Evolutionary conservation across 2,329 filamentous ascomycete species (phyloP).

Genomic region (Diaporthe sp.): DNA sequence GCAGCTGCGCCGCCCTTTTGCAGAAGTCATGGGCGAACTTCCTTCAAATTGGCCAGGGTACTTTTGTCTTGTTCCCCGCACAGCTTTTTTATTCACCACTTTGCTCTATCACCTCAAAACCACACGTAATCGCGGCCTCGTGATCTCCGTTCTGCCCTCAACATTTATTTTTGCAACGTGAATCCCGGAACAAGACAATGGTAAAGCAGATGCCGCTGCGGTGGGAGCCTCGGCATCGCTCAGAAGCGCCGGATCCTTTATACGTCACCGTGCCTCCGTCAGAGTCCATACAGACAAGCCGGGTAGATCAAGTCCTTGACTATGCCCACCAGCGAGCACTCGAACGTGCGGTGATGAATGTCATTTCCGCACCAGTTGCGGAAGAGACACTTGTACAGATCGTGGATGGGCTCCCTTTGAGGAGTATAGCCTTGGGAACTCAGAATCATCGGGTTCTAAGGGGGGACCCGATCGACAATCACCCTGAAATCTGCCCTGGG

Average conservation of each 20-base stretch:
- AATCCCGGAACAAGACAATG: neutral
- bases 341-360: neutral
- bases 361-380: neutral
- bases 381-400: slow-evolving; percentile 10
- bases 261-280: neutral
- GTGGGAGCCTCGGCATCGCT: neutral
- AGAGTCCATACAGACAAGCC: neutral
- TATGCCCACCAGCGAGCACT: neutral
- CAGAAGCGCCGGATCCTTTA: neutral
- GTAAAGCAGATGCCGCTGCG: neutral
- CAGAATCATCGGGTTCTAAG: neutral
- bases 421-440: neutral
- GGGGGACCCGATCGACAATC: neutral
- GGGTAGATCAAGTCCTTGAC: neutral
- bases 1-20: neutral
- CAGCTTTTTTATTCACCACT: neutral
- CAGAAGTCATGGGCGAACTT: neutral
- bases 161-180: no score
- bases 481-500: neutral
- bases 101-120: neutral
- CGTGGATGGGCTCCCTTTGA: slow-evolving; percentile 1
- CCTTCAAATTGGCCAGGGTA: neutral
- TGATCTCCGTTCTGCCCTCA: neutral
- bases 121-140: neutral
- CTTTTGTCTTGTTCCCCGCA: neutral